These are phyloP conservation scores for Aspergillus hancockii DNA, from an alignment of 495 filamentous ascomycete genomes.

Conservation along the genomic window DNA sequence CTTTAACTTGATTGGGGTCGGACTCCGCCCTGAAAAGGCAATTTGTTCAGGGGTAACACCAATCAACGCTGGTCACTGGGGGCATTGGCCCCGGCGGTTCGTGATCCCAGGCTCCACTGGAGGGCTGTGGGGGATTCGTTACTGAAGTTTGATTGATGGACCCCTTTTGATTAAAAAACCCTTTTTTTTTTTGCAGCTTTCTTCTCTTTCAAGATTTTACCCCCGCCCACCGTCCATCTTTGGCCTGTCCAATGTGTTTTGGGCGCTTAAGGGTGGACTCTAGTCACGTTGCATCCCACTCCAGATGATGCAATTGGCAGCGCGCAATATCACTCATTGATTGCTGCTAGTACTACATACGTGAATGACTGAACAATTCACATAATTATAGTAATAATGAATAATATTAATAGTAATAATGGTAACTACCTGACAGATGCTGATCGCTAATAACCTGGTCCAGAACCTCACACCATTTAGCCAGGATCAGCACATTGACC, in stretches of 20 bases:
- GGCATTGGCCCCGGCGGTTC: slow-evolving; percentile 20
- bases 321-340: neutral
- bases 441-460: neutral
- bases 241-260: neutral
- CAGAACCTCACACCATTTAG: neutral
- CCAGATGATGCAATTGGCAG: neutral
- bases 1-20: slow-evolving; percentile 8
- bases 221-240: no score
- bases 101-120: slow-evolving; percentile 16
- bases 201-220: neutral
- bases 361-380: no score
- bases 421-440: neutral
- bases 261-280: neutral
- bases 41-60: slow-evolving; percentile 15
- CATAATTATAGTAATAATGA: neutral
- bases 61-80: slow-evolving; percentile 6
- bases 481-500: neutral
- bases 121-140: neutral
- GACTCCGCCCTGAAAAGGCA: neutral
- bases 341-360: no score
- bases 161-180: neutral
- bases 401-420: neutral
- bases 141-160: neutral
- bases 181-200: neutral
- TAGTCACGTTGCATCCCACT: neutral